Percentiles rank a stretch among this genome's conserved stretches.
These are phyloP conservation scores for Cyberlindnera xylosilytica DNA, from an alignment of 805 yeast species.

Conservation along the genomic window DNA sequence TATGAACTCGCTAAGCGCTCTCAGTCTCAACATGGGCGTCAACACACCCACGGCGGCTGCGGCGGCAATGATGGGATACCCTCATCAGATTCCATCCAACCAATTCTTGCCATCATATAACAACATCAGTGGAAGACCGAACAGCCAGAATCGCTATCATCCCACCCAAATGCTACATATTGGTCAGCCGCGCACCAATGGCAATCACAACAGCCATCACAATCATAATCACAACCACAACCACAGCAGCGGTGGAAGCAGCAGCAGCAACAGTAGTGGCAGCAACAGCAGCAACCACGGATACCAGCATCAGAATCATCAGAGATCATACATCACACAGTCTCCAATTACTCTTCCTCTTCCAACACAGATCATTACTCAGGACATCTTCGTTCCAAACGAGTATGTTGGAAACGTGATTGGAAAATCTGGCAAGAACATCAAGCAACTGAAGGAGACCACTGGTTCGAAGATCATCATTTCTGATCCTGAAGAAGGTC, in stretches of 20 bases:
- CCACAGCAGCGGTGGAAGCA: no score
- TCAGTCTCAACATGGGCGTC: conserved; percentile 1
- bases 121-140: neutral
- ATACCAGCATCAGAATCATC: conserved; percentile 1
- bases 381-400: conserved; percentile 74
- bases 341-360: conserved; percentile 5
- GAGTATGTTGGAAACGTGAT: conserved; percentile 79
- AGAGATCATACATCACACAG: neutral
- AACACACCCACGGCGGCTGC: neutral
- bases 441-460: conserved; percentile 69
- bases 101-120: conserved; percentile 6
- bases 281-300: neutral
- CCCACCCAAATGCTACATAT: no score
- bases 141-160: neutral
- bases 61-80: conserved; percentile 5
- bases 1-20: conserved; percentile 2
- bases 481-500: conserved; percentile 53
- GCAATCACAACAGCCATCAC: neutral
- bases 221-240: conserved; percentile 4
- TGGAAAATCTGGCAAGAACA: conserved; percentile 82
- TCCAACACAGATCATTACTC: conserved; percentile 42
- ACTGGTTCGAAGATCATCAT: conserved; percentile 77
- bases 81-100: conserved; percentile 1
- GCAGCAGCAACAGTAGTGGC: neutral
- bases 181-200: no score